Evolutionary conservation across 1,139 yeast species (phyloP).

Genomic region (Magnusiomyces ingens): DNA sequence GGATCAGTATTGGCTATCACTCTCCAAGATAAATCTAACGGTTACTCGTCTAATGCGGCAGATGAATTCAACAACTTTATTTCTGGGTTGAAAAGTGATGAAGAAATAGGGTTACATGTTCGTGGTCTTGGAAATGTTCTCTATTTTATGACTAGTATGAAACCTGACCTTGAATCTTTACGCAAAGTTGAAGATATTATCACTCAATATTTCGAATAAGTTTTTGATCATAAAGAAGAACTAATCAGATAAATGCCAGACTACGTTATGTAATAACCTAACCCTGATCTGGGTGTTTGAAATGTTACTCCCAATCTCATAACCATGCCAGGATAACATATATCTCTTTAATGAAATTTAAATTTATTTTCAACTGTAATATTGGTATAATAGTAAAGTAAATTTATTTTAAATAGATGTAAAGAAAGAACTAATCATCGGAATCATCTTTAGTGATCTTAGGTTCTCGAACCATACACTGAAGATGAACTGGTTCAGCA

Average conservation of each 20-base stretch:
- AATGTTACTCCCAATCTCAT: no score
- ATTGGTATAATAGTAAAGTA: neutral
- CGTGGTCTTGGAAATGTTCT: slow-evolving; percentile 24
- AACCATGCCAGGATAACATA: no score
- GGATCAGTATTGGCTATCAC: slow-evolving; percentile 26
- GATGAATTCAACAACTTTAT: slow-evolving; percentile 15
- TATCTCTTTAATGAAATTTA: no score
- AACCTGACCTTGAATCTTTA: neutral
- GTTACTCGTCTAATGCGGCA: slow-evolving; percentile 19
- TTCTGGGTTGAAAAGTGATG: neutral
- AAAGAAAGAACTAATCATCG: slow-evolving; percentile 11
- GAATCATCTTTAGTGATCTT: slow-evolving; percentile 15
- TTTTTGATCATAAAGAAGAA: neutral
- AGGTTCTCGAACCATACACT: slow-evolving; percentile 25
- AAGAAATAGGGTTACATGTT: slow-evolving; percentile 15
- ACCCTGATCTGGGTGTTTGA: neutral
- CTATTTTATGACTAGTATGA: slow-evolving; percentile 18
- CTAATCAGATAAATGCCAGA: slow-evolving; percentile 1
- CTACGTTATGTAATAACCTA: neutral
- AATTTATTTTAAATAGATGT: neutral
- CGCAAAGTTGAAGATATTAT: slow-evolving; percentile 1
- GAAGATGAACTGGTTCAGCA: slow-evolving; percentile 20
- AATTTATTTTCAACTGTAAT: no score
- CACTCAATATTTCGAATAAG: neutral
- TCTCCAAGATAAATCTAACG: slow-evolving; percentile 19